Conservation (phyloP, 768 basidiomycete species). For the Fistulinella prunicolor region DNA sequence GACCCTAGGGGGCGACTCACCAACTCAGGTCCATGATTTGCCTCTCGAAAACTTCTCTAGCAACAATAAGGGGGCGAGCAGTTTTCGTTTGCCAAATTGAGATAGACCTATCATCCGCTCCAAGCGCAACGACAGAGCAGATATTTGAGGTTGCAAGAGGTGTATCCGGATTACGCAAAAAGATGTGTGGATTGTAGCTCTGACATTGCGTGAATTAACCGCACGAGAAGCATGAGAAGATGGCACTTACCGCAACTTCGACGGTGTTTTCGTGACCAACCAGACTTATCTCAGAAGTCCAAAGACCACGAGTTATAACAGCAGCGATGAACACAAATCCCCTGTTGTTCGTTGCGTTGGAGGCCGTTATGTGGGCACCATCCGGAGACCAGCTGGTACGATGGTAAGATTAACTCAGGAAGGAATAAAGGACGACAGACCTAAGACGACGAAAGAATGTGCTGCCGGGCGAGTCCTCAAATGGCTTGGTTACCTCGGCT, state of each 20-base stretch:
- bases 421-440: constrained; percentile 35
- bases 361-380: constrained; percentile 96
- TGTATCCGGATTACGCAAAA: constrained; percentile 68
- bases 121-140: constrained; percentile 89
- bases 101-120: constrained; percentile 89
- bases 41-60: constrained; percentile 90
- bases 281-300: constrained; percentile 89
- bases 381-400: constrained; percentile 91
- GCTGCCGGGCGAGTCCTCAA: constrained; percentile 89
- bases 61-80: constrained; percentile 86
- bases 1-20: constrained; percentile 43
- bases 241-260: constrained; percentile 77
- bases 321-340: constrained; percentile 98
- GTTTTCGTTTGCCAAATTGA: constrained; percentile 97
- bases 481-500: constrained; percentile 83
- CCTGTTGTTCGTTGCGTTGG: constrained; percentile 94
- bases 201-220: constrained; percentile 7
- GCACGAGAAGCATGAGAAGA: not conserved
- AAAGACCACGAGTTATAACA: constrained; percentile 85
- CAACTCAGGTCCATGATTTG: constrained; percentile 96
- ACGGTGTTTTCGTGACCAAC: constrained; percentile 98
- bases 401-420: not conserved
- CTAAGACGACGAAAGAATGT: constrained; percentile 92
- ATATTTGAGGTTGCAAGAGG: constrained; percentile 79
- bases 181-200: constrained; percentile 91